Evolutionary conservation across 176 grass and related monocot genomes (phyloP).

Genomic region (Avena eriantha): DNA sequence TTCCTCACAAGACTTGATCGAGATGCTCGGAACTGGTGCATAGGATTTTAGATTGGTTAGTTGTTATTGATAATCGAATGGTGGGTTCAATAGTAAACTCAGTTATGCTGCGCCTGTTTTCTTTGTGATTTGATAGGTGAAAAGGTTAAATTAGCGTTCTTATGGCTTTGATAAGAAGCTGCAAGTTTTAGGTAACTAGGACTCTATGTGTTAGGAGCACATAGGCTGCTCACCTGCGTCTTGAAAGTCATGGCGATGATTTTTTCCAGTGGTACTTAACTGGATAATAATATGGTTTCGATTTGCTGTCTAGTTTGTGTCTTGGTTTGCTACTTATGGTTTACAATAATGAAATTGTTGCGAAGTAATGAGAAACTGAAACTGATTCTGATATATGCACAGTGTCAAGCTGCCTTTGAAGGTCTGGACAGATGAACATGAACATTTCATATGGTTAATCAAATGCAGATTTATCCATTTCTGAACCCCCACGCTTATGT

Average conservation of each 20-base stretch:
- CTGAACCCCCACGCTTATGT: conserved; percentile 8
- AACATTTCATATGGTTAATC: background rate
- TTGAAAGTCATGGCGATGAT: conserved; percentile 8
- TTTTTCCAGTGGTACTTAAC: background rate
- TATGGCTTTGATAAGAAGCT: background rate
- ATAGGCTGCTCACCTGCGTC: background rate
- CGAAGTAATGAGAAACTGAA: background rate
- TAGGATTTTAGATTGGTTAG: background rate
- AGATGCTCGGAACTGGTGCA: background rate
- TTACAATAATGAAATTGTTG: background rate
- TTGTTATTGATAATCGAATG: background rate
- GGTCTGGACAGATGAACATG: background rate
- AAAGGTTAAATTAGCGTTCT: background rate
- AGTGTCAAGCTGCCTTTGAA: background rate
- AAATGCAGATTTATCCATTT: conserved; percentile 7
- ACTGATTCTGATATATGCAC: background rate
- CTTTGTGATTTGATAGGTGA: background rate
- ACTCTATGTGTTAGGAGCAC: background rate
- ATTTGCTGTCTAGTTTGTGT: background rate
- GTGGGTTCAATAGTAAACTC: background rate
- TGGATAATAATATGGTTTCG: background rate
- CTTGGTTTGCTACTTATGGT: background rate
- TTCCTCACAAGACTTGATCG: background rate
- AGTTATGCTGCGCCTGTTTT: background rate
- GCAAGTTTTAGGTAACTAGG: background rate